Evolutionary conservation across 2,329 filamentous ascomycete genomes (phyloP), one percentile per base, ranked within the genome.

Genomic region (Trichoderma sp.): DNA sequence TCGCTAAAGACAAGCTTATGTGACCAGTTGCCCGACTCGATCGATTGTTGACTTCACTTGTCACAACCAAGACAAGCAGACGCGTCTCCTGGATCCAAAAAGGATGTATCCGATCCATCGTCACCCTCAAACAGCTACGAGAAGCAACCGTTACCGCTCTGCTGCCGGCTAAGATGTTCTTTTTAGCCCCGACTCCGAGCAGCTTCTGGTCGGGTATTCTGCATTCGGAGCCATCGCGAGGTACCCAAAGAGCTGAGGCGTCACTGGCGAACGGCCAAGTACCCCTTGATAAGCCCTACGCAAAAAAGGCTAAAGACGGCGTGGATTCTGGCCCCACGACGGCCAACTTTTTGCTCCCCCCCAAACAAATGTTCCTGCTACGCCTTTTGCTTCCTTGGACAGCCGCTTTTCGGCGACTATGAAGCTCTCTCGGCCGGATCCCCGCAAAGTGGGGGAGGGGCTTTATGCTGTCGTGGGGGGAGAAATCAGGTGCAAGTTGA

Each of bases 361-460:
- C 56, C 56, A 58, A 56, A 51, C 26, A 36, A 36, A 26, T 24
- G 56, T 39, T n/a, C 56, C 26, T 32, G 18, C 56, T 24, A 53
- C 34, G 39, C 53, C n/a, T 26, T 61, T 53, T n/a, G 51, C 58
- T 63, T 57, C 30, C 57, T 24, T 53, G n/a, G 28, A 34, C 14
- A 61, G 56, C 66, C 66, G 66, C 56, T 69, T 69, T 61, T 69
- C 66, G 66, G 66, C 56, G 56, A 60, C 66, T 26, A 61, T 51
- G 56, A 51, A 61, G 36, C 36, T 43, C 56, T 61, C 36, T 26
- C 36, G 36, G 47, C 67, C 80, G 79, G 74, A 80, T 78, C 71
- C 66, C 71, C 71, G 71, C 71, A 72, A 72, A 60, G 71, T 72
- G 71, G 71, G 71, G 71, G 65, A 69, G 36, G 61, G 51, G 61